Percentiles rank a stretch among this genome's conserved stretches.
Evolutionary conservation across 176 grass and related monocot species (phyloP).

Genomic region (Carex myosuroides): DNA sequence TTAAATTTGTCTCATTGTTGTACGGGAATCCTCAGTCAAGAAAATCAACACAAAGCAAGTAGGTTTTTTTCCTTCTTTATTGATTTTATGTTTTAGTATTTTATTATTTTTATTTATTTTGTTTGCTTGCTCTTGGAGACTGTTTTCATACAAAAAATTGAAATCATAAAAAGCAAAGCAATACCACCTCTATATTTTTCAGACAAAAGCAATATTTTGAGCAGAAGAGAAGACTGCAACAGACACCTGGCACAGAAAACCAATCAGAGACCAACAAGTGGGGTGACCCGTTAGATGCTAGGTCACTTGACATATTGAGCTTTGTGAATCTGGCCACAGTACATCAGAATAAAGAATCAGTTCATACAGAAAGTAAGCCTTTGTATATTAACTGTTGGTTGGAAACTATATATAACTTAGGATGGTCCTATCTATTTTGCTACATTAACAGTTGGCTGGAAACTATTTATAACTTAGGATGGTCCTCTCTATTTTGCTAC

Average conservation of each 20-base stretch:
- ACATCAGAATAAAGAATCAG: conserved; percentile 24
- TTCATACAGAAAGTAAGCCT: conserved; percentile 35
- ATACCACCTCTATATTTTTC: not conserved
- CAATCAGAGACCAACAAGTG: conserved; percentile 29
- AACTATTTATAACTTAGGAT: not conserved
- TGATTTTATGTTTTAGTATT: conserved; percentile 5
- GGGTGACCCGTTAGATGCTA: conserved; percentile 32
- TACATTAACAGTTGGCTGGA: not conserved
- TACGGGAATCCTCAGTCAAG: conserved; percentile 52
- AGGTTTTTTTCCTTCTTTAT: conserved; percentile 1
- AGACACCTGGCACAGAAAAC: conserved; percentile 29
- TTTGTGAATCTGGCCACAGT: conserved; percentile 56
- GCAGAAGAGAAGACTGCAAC: conserved; percentile 72
- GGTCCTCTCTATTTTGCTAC: not conserved
- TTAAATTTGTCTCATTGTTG: conserved; percentile 28
- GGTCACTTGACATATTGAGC: conserved; percentile 71
- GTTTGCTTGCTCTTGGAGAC: not conserved
- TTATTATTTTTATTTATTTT: not conserved
- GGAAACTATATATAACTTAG: not conserved
- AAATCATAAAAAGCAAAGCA: not conserved
- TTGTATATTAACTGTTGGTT: not conserved
- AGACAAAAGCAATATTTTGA: conserved; percentile 98
- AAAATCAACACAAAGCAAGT: conserved; percentile 82
- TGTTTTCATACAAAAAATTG: conserved; percentile 6
- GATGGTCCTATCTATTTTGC: not conserved